These are phyloP conservation scores for Mycena chlorophos DNA, from an alignment of 768 basidiomycete genomes.

Conservation along the genomic window DNA sequence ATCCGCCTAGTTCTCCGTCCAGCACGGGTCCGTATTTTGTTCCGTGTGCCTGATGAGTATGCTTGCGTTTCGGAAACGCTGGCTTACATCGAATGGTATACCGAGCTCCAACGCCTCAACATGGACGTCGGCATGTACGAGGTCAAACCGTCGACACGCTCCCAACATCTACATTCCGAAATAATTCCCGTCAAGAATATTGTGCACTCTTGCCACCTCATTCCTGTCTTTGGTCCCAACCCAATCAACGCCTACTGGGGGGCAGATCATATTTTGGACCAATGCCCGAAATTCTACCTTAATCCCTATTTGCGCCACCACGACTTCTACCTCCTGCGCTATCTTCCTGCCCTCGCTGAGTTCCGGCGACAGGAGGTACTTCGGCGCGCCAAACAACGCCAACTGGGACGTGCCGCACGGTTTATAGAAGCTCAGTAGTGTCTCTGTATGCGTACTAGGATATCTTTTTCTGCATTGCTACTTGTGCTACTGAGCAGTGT, in stretches of 20 bases:
- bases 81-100: slow-evolving; percentile 30
- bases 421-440: too few relatives aligned
- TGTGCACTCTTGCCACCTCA: slow-evolving; percentile 30
- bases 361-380: not conserved
- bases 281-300: slow-evolving; percentile 27
- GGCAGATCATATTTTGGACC: slow-evolving; percentile 23
- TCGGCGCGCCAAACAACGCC: not conserved
- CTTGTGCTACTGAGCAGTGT: too few relatives aligned
- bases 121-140: slow-evolving; percentile 21
- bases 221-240: slow-evolving; percentile 24
- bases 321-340: slow-evolving; percentile 30
- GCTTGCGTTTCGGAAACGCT: slow-evolving; percentile 20
- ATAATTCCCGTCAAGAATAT: slow-evolving; percentile 29
- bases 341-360: slow-evolving; percentile 8
- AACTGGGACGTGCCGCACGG: not conserved
- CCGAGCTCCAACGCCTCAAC: slow-evolving; percentile 20
- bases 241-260: slow-evolving; percentile 21
- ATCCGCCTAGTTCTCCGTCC: slow-evolving; percentile 22
- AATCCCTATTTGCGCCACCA: slow-evolving; percentile 33
- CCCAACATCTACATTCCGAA: slow-evolving; percentile 13
- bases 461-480: too few relatives aligned
- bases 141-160: slow-evolving; percentile 18
- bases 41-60: slow-evolving; percentile 22
- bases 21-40: slow-evolving; percentile 30
- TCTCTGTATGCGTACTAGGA: too few relatives aligned